Evolutionary conservation across 31 red algal species (phyloP).

Genomic region (Bonnemaisonia californica): DNA sequence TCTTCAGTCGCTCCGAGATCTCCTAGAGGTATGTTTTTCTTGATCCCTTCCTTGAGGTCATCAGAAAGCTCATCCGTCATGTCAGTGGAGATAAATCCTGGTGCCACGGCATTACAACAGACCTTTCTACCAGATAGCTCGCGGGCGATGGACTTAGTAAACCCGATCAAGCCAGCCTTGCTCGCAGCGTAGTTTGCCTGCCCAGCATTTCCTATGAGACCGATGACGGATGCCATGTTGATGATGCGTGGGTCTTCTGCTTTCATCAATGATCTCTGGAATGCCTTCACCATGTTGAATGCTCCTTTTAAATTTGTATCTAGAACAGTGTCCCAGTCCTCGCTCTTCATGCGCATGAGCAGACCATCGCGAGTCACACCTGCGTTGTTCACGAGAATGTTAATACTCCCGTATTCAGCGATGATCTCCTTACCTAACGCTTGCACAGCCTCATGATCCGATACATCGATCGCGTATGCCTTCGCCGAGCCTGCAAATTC

Average conservation of each 20-base stretch:
- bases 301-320: not conserved
- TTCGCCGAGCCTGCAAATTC: not conserved
- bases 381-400: slow-evolving; percentile 46
- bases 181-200: not conserved
- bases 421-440: not conserved
- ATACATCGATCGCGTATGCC: not conserved
- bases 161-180: not conserved
- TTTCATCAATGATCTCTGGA: not conserved
- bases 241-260: not conserved
- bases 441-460: not conserved
- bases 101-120: not conserved
- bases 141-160: not conserved
- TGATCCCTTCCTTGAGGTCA: too few species aligned
- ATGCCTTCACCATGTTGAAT: not conserved
- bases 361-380: not conserved
- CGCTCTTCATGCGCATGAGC: not conserved
- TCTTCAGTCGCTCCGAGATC: too few species aligned
- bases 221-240: not conserved
- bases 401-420: slow-evolving; percentile 3
- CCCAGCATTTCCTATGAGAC: not conserved
- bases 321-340: not conserved
- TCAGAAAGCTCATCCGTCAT: too few species aligned
- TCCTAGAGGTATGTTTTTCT: too few species aligned
- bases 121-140: not conserved
- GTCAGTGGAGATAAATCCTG: too few species aligned